These are phyloP conservation scores for Anisodus acutangulus DNA, from an alignment of 257 asterid genomes.

Conservation along the genomic window DNA sequence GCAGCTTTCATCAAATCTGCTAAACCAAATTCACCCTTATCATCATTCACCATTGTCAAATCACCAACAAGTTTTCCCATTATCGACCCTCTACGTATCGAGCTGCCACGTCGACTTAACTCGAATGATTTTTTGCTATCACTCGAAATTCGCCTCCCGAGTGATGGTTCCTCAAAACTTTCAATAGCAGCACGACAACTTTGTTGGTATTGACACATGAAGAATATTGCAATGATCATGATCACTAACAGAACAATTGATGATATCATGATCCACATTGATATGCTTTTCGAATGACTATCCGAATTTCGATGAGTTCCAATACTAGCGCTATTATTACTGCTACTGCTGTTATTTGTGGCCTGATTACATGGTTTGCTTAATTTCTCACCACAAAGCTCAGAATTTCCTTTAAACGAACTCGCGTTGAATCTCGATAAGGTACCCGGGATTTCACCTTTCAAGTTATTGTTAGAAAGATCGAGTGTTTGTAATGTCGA, in stretches of 20 bases:
- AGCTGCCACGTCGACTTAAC: constrained; percentile 27
- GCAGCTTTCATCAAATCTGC: constrained; percentile 79
- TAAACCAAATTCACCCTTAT: constrained; percentile 68
- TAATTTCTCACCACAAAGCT: constrained; percentile 57
- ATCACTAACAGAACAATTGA: constrained; percentile 25
- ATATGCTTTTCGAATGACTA: neutral
- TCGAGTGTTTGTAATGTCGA: constrained; percentile 44
- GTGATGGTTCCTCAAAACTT: neutral
- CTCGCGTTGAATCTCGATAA: constrained; percentile 44
- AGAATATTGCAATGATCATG: constrained; percentile 31
- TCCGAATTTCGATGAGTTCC: neutral
- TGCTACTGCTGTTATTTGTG: neutral
- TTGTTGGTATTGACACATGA: constrained; percentile 30
- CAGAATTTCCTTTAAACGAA: constrained; percentile 59
- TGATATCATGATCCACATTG: constrained; percentile 29
- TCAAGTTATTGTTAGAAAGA: constrained; percentile 60
- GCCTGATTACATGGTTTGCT: constrained; percentile 41
- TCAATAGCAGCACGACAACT: neutral
- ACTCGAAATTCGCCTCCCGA: neutral
- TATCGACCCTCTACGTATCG: constrained; percentile 30
- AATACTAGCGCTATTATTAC: neutral
- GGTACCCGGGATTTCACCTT: constrained; percentile 62
- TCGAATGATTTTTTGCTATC: constrained; percentile 18
- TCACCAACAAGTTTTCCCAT: constrained; percentile 46
- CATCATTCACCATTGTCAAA: constrained; percentile 58